Evolutionary conservation across 1,284 basidiomycete genomes (phyloP), one percentile per base, ranked within the genome.

Genomic region (Fistulinella cinereoalba): DNA sequence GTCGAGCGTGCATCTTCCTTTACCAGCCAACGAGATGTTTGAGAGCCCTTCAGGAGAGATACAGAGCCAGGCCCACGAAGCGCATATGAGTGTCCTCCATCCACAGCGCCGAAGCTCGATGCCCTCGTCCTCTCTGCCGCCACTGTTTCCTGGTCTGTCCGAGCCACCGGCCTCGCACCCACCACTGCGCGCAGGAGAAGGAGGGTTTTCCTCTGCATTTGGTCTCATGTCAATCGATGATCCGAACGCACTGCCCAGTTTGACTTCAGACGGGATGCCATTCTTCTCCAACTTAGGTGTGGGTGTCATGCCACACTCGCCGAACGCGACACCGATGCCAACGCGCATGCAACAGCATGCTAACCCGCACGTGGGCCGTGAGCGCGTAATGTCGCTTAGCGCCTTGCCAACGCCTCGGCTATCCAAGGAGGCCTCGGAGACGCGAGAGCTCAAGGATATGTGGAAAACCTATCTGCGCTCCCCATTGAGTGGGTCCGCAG

Each of bases 401-500:
- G 46, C 60, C 10, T 22, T 65, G 21, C 52, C 55, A 5, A 60
- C 57, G 11, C 57, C 65, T 0, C 60, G 56, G 4, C 37, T 51
- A 19, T 46, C 23, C 60, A 71, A 52, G 64, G 74, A 55, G 71
- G 11, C n/a, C 0, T 78, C 64, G 25, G 82, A 83, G 39, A 69
- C 71, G 52, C 71, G 74, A 49, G 82, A 87, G 54, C 58, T 86
- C 57, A 71, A 74, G 42, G 83, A 88, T 45, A 81, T 87, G 56
- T 89, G 86, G 87, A 85, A 76, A 65, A 72, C 79, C 56, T 88
- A 83, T 57, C 76, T 88, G 69, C 74, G 79, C 37, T 88, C 83
- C 16, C 85, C 85, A 21, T 62, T 83, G n/a, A 75, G 73, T 33
- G 69, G 67, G 10, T 44, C 61, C 0, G 6, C 29, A 15, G 56